phyloP scores from a whole-genome alignment of 345 rosid genomes.

The Cardamine resedifolia region DNA sequence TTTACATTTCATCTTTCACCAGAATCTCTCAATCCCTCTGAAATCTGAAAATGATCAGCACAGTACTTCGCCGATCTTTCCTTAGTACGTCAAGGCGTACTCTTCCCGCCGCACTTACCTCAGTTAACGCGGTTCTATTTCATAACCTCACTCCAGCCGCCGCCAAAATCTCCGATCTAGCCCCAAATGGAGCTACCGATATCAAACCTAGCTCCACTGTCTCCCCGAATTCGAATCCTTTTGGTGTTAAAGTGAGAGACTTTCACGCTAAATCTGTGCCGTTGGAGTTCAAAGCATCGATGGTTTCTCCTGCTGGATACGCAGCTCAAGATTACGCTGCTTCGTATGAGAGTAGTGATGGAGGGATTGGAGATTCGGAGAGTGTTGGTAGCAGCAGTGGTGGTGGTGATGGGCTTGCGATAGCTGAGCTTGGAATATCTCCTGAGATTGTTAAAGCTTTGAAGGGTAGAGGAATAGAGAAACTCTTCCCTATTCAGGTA shows the following conservation, averaged over 20 bases:
- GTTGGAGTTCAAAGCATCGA: slow-evolving; percentile 49
- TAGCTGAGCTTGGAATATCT: slow-evolving; percentile 63
- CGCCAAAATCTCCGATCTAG: slow-evolving; percentile 11
- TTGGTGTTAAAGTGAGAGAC: slow-evolving; percentile 35
- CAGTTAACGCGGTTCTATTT: slow-evolving; percentile 32
- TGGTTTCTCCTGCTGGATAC: slow-evolving; percentile 42
- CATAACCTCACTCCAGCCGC: slow-evolving; percentile 21
- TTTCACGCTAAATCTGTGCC: slow-evolving; percentile 58
- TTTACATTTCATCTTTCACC: background rate
- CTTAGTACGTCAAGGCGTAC: slow-evolving; percentile 37
- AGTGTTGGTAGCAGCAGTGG: slow-evolving; percentile 40
- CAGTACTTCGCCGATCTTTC: slow-evolving; percentile 46
- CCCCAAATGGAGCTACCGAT: background rate
- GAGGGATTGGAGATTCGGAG: slow-evolving; percentile 17
- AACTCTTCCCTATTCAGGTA: slow-evolving; percentile 94
- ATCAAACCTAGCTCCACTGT: background rate
- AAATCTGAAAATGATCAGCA: slow-evolving; percentile 44
- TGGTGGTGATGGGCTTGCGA: slow-evolving; percentile 60
- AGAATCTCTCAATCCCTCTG: background rate
- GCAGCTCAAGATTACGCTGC: slow-evolving; percentile 53
- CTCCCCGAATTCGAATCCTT: background rate
- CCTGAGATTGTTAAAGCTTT: slow-evolving; percentile 74
- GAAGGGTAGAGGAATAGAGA: slow-evolving; percentile 58
- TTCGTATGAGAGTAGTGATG: slow-evolving; percentile 27
- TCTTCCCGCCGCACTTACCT: slow-evolving; percentile 34